phyloP scores from a whole-genome alignment of 1,139 yeast genomes.

The Debaryomyces sp. region DNA sequence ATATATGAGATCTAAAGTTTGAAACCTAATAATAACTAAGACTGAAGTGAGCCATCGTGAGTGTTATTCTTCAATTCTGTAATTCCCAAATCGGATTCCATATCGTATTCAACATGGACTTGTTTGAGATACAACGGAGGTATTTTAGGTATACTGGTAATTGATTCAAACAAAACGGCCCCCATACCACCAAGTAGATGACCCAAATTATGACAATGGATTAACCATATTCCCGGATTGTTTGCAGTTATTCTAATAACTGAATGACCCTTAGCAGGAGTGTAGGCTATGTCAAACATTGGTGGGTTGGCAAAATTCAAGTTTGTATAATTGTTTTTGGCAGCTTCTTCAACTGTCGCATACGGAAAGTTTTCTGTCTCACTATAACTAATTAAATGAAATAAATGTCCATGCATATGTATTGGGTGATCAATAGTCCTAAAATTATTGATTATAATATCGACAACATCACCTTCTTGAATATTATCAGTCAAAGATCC shows the following conservation, averaged over 20 bases:
- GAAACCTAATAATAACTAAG: neutral
- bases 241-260: slow-evolving; percentile 25
- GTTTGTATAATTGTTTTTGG: slow-evolving; percentile 15
- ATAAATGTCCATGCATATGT: slow-evolving; percentile 40
- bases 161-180: slow-evolving; percentile 30
- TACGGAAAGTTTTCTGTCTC: slow-evolving; percentile 23
- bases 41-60: slow-evolving; percentile 4
- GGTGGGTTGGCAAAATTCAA: slow-evolving; percentile 24
- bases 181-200: slow-evolving; percentile 42
- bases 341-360: slow-evolving; percentile 25
- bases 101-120: slow-evolving; percentile 5
- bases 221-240: slow-evolving; percentile 22
- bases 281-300: slow-evolving; percentile 27
- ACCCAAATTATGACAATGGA: slow-evolving; percentile 42
- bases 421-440: slow-evolving; percentile 32
- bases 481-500: slow-evolving; percentile 22
- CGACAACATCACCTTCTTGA: slow-evolving; percentile 28
- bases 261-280: slow-evolving; percentile 31
- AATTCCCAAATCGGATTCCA: slow-evolving; percentile 1
- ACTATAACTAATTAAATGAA: slow-evolving; percentile 29
- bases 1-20: neutral
- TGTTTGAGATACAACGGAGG: slow-evolving; percentile 7
- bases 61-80: slow-evolving; percentile 7
- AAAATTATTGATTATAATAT: slow-evolving; percentile 30
- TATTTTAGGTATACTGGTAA: slow-evolving; percentile 19